A percentile compares a stretch with the other conserved stretches of the same genome.
Evolutionary conservation across 441 rosid species (phyloP).

Genomic region (Populus hybrid): DNA sequence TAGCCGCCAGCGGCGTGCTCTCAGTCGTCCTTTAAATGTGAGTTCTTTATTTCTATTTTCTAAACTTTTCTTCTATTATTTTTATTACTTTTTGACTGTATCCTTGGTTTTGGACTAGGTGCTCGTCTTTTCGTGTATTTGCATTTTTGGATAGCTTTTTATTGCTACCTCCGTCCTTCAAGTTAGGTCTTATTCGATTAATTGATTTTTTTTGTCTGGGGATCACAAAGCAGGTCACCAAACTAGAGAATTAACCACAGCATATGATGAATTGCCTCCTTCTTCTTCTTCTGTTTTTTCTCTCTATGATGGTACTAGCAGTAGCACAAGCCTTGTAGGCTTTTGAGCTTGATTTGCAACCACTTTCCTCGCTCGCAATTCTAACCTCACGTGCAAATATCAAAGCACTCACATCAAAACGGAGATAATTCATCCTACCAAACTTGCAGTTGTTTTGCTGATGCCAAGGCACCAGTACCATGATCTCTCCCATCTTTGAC

Average conservation of each 20-base stretch:
- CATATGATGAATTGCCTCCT: too few species aligned
- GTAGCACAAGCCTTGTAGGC: not conserved
- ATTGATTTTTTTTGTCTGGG: too few species aligned
- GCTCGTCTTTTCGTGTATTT: not conserved
- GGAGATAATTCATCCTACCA: not conserved
- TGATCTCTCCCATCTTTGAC: not conserved
- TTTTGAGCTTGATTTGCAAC: not conserved
- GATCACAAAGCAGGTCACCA: too few species aligned
- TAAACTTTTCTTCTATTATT: not conserved
- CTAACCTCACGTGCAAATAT: not conserved
- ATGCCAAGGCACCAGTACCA: not conserved
- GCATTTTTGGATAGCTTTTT: too few species aligned
- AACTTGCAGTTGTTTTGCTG: not conserved
- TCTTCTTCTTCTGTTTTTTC: too few species aligned
- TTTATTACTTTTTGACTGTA: not conserved
- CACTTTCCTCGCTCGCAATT: not conserved
- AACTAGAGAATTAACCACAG: too few species aligned
- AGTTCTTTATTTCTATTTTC: not conserved
- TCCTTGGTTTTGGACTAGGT: not conserved
- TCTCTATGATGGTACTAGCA: too few species aligned
- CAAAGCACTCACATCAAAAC: not conserved
- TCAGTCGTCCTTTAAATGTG: slow-evolving; percentile 4
- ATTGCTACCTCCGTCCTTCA: too few species aligned
- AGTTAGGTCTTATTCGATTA: too few species aligned
- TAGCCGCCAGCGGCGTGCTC: slow-evolving; percentile 41